Evolutionary conservation across 2,329 filamentous ascomycete genomes (phyloP).

Genomic region (Pseudopyricularia cyperi): DNA sequence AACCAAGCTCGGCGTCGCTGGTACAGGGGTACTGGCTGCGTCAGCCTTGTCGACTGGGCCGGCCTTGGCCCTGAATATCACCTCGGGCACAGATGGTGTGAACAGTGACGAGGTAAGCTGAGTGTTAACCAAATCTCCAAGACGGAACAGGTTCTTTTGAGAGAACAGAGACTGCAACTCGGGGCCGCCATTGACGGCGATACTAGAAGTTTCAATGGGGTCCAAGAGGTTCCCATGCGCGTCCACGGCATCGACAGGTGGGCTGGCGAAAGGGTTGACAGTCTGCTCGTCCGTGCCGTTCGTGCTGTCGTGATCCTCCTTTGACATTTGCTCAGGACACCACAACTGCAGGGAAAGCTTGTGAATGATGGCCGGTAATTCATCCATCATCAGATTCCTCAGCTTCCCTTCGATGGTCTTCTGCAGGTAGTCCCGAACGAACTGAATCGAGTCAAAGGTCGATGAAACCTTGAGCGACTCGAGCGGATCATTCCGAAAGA

Average conservation of each 20-base stretch:
- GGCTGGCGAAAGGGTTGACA: conserved; percentile 70
- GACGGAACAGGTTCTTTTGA: conserved; percentile 77
- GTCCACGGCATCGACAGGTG: conserved; percentile 72
- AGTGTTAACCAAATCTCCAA: conserved; percentile 74
- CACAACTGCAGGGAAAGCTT: conserved; percentile 76
- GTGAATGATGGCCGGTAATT: conserved; percentile 92
- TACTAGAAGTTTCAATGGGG: conserved; percentile 58
- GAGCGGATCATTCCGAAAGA: conserved; percentile 95
- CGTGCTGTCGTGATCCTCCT: conserved; percentile 46
- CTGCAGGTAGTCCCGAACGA: conserved; percentile 93
- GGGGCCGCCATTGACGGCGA: conserved; percentile 66
- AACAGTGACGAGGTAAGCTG: conserved; percentile 85
- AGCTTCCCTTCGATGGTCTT: conserved; percentile 91
- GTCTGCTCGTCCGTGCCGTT: conserved; percentile 44
- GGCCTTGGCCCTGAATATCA: conserved; percentile 87
- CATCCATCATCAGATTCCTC: conserved; percentile 92
- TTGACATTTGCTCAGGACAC: conserved; percentile 71
- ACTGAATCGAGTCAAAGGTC: conserved; percentile 97
- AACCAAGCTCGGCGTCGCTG: conserved; percentile 39
- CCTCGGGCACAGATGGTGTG: conserved; percentile 79
- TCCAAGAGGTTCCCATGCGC: conserved; percentile 66
- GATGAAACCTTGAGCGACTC: conserved; percentile 97
- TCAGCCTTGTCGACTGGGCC: conserved; percentile 53
- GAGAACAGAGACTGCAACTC: conserved; percentile 88
- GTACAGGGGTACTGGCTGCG: conserved; percentile 28